Percentiles rank a stretch among this genome's conserved stretches.
Evolutionary conservation across 2,329 filamentous ascomycete genomes (phyloP).

Genomic region (Trichoderma sp.): DNA sequence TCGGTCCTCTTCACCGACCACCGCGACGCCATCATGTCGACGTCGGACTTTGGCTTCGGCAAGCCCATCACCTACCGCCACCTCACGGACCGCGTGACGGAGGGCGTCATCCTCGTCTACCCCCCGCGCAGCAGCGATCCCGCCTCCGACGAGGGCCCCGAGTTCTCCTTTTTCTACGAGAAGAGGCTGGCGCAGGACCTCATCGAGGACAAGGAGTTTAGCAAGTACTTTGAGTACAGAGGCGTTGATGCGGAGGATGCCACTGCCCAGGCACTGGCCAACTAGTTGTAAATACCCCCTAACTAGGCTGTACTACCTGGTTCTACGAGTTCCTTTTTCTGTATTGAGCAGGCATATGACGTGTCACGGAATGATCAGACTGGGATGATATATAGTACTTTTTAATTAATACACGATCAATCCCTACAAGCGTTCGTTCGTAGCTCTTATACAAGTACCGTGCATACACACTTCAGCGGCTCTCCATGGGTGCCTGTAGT

Average conservation of each 20-base stretch:
- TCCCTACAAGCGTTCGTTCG: no score
- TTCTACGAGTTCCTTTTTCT: background rate
- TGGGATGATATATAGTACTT: no score
- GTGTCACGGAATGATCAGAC: no score
- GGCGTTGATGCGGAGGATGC: conserved; percentile 13
- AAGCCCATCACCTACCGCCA: conserved; percentile 7
- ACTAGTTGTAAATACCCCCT: background rate
- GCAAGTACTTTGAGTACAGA: conserved; percentile 17
- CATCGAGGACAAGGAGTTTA: conserved; percentile 2
- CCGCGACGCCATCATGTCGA: background rate
- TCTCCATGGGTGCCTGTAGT: no score
- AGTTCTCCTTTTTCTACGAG: conserved; percentile 19
- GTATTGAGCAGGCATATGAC: no score
- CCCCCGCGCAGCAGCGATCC: background rate
- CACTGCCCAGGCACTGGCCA: background rate
- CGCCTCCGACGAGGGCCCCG: conserved; percentile 7
- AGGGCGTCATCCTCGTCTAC: conserved; percentile 6
- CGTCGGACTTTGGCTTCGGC: conserved; percentile 18
- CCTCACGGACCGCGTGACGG: conserved; percentile 8
- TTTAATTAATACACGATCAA: no score
- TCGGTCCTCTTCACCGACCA: conserved; percentile 16
- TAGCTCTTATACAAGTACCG: no score
- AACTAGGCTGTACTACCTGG: no score
- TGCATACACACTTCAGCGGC: no score
- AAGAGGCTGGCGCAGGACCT: conserved; percentile 10